Percentiles rank a stretch among this genome's conserved stretches.
Evolutionary conservation across 768 basidiomycete species (phyloP).

Genomic region (Clitopilus passeckerianus): DNA sequence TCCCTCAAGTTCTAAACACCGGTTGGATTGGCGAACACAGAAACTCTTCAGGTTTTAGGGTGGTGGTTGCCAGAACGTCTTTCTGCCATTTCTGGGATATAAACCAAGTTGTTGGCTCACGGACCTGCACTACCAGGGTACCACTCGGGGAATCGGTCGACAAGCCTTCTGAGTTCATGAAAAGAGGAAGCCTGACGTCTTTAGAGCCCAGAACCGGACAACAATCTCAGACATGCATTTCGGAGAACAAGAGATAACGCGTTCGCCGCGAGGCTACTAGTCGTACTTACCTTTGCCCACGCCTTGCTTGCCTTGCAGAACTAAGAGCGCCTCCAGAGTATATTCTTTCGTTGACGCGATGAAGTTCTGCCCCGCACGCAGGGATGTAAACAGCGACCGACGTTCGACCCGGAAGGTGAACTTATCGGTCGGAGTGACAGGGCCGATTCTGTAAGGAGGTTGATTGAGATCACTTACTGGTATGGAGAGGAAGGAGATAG

Average conservation of each 20-base stretch:
- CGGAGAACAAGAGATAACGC: background rate
- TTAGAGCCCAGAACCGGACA: background rate
- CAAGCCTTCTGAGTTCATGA: background rate
- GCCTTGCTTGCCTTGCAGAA: slow-evolving; percentile 8
- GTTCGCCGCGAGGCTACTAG: slow-evolving; percentile 1
- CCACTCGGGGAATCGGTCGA: background rate
- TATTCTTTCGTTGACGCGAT: slow-evolving; percentile 9
- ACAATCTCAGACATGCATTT: background rate
- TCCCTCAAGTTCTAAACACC: background rate
- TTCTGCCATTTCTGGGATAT: slow-evolving; percentile 1
- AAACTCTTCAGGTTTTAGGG: background rate
- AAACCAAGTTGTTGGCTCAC: slow-evolving; percentile 5
- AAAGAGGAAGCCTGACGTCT: background rate
- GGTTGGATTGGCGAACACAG: background rate
- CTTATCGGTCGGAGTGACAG: slow-evolving; percentile 5
- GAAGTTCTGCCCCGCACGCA: background rate
- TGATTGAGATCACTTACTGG: background rate
- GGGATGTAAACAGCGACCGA: background rate
- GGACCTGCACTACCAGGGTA: background rate
- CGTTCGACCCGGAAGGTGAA: slow-evolving; percentile 9
- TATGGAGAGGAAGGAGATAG: background rate
- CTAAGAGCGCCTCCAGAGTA: slow-evolving; percentile 5
- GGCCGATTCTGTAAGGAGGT: slow-evolving; percentile 9
- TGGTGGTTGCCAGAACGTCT: background rate
- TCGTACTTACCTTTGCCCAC: slow-evolving; percentile 5